Base-by-base conservation (phyloP, 2,329 filamentous ascomycete species). In the Didymella glomerata region DNA sequence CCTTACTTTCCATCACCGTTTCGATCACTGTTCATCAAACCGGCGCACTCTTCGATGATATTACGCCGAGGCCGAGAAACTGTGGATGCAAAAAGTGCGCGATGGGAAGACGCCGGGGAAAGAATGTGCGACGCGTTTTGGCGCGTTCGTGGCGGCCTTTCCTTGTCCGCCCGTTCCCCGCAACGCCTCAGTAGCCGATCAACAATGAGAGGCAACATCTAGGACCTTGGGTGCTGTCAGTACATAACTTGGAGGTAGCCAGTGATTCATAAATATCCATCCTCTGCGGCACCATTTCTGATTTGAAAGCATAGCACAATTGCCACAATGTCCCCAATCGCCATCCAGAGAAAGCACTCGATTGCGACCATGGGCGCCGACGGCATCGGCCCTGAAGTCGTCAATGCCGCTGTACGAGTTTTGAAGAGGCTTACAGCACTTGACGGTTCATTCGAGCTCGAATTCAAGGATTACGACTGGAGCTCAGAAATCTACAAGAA, bases 361-460 rank as follows among this genome's bases (percentile, higher is more conserved):
- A 72, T 75, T 48, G 73, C 72, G 16, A 73, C 70, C 81, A 88
- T 91, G 54, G 87, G 88, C 0, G 89, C 86, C 8, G 88, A 91
- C 68, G 88, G 88, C 53, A 90, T 91, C 60, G 88, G 89, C 1
- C 83, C 83, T 1, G 89, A 91, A 73, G 88, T 91, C 11, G 85
- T 89, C 73, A 79, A 82, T 30, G 86, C 86, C 1, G 87, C 86
- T 2, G 84, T 90, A 9, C 79, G 83, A 41, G 89, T 88, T 0
- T 76, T 91, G 49, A 81, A 86, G 61, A 81, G 82, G 14, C 73
- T 89, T 1, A 78, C 81, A 4, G 70, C 79, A 32, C 78, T 82
- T 1, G 77, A 87, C 1, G 80, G 83, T 38, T 82, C 83, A 0
- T 91, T 91, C 73, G 68, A 78, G 14, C 78, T 91, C 0, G 76